phyloP scores from a whole-genome alignment of 148 eudicot species.

The Chenopodium berlandieri region DNA sequence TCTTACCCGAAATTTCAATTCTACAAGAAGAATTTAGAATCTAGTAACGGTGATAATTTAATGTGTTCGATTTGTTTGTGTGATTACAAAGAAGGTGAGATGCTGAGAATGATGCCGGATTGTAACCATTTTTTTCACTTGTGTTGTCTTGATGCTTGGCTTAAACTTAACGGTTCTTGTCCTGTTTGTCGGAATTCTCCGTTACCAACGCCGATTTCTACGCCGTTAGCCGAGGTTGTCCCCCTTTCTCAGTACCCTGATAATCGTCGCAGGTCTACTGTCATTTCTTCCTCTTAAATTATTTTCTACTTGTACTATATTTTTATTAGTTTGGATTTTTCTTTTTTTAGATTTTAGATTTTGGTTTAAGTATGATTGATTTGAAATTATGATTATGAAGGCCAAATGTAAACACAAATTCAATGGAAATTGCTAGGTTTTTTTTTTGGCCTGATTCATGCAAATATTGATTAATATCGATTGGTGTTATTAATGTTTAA shows the following conservation, averaged over 20 bases:
- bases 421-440: neutral
- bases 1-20: slow-evolving; percentile 75
- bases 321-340: neutral
- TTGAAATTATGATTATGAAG: neutral
- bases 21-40: slow-evolving; percentile 23
- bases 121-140: slow-evolving; percentile 72
- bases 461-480: neutral
- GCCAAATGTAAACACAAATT: slow-evolving; percentile 3
- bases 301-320: neutral
- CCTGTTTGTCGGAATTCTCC: slow-evolving; percentile 91
- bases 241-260: slow-evolving; percentile 77
- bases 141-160: slow-evolving; percentile 80
- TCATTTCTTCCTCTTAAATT: slow-evolving; percentile 7
- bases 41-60: slow-evolving; percentile 19
- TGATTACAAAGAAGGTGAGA: slow-evolving; percentile 75
- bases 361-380: neutral
- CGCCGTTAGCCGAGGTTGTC: slow-evolving; percentile 84
- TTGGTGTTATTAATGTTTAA: neutral
- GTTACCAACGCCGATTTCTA: slow-evolving; percentile 83
- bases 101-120: slow-evolving; percentile 88
- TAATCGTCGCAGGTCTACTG: slow-evolving; percentile 51
- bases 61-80: slow-evolving; percentile 79
- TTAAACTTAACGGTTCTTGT: slow-evolving; percentile 73
- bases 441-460: slow-evolving; percentile 11
- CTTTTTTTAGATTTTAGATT: neutral